phyloP scores from a whole-genome alignment of 2,329 filamentous ascomycete genomes.

The Ramularia endophylla region DNA sequence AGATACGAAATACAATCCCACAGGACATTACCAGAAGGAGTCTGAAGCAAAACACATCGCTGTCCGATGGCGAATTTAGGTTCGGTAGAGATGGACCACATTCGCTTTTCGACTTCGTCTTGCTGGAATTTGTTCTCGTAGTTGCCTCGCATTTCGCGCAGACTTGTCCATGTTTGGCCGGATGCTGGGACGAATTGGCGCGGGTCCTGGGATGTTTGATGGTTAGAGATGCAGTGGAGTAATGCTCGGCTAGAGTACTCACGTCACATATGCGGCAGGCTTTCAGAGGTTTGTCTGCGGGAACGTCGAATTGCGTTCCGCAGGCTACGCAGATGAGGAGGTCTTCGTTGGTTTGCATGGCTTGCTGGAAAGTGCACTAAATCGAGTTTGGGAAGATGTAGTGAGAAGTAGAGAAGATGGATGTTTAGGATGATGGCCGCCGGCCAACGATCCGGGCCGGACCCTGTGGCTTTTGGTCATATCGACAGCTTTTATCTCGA shows the following conservation, averaged over 20 bases:
- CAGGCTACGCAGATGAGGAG: constrained; percentile 61
- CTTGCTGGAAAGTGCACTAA: too few species aligned
- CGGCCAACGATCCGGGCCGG: too few species aligned
- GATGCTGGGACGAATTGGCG: constrained; percentile 61
- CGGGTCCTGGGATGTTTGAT: constrained; percentile 40
- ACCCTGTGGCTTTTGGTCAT: too few species aligned
- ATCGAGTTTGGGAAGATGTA: too few species aligned
- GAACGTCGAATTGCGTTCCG: constrained; percentile 61
- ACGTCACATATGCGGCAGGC: constrained; percentile 69
- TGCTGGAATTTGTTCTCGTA: constrained; percentile 48
- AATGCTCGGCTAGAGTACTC: constrained; percentile 23
- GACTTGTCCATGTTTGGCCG: constrained; percentile 62
- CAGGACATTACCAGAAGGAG: constrained; percentile 62
- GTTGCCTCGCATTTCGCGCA: constrained; percentile 36
- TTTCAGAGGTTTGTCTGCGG: constrained; percentile 43
- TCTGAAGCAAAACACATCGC: constrained; percentile 62
- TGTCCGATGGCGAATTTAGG: constrained; percentile 65
- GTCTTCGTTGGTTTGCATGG: constrained; percentile 13
- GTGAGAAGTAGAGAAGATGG: too few species aligned
- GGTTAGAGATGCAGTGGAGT: neutral
- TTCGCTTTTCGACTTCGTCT: constrained; percentile 39
- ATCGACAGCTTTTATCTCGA: too few species aligned
- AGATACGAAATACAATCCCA: constrained; percentile 74
- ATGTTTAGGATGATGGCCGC: too few species aligned
- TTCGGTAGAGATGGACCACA: constrained; percentile 42